Evolutionary conservation across 176 grass and related monocot genomes (phyloP), one percentile per base, ranked within the genome.

Genomic region (Tillandsia leiboldiana): DNA sequence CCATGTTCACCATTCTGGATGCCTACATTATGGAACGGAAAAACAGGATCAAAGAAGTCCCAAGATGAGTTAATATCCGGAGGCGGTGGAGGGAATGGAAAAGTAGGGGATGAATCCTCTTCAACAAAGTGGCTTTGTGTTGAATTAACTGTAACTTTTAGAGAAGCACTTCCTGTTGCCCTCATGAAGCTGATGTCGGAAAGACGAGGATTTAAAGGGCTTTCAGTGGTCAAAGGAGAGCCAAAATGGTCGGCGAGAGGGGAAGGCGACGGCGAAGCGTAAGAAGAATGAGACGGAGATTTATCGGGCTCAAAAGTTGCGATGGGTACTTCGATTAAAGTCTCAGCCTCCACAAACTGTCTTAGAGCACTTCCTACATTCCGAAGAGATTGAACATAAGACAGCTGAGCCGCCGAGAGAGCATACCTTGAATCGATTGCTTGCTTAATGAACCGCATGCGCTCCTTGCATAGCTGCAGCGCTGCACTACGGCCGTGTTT

Each of bases 21-120:
- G 63, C 24, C 66, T 57, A 3, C 63, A 51, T 73, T 69, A 6
- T 76, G 26, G 72, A 11, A 58, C 64, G 29, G 53, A 77, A 47
- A 56, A 77, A 24, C 67, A 12, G 73, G 81, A 66, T 88, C 86
- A 42, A 88, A 88, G 81, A 88, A 88, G 61, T 88, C 81, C 86
- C 86, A 88, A 0, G 81, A 81, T 6, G 78, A 78, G 72, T 76
- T 53, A 64, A 72, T 26, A 53, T 80, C 67, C 0, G 67, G 52
- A 1, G 47, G 47, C 11, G 29, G 51, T 2, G 62, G 72, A 69
- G 67, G 42, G 72, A 73, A 49, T 51, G 51, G 7, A 18, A 51
- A 67, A 62, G 62, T 48, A 77, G 63, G 56, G 4, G 49, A 10
- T 20, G 68, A 52, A 53, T 61, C 33, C 52, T 76, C 69, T 66